A percentile compares a stretch with the other conserved stretches of the same genome.
Conservation (phyloP, 164 flowering plant species). For the Malania oleifera region DNA sequence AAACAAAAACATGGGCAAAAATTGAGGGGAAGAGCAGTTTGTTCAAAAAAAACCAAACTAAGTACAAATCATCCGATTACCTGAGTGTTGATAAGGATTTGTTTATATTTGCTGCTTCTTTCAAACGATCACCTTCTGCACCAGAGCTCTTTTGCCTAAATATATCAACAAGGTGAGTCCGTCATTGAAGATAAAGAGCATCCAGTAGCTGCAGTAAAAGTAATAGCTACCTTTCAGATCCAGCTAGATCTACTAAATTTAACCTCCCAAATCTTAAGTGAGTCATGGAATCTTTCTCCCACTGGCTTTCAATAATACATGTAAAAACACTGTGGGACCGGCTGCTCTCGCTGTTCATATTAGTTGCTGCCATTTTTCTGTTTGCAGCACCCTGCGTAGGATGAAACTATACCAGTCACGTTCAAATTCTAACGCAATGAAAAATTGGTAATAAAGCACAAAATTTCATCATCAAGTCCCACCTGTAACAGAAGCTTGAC, state of each 20-base stretch:
- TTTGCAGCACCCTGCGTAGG: slow-evolving; percentile 70
- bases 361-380: slow-evolving; percentile 83
- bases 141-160: slow-evolving; percentile 92
- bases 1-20: too few species aligned
- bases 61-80: slow-evolving; percentile 31
- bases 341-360: slow-evolving; percentile 92
- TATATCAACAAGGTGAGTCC: slow-evolving; percentile 11
- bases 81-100: slow-evolving; percentile 89
- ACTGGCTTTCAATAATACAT: slow-evolving; percentile 75
- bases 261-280: slow-evolving; percentile 80
- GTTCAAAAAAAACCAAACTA: slow-evolving; percentile 2
- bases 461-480: slow-evolving; percentile 4
- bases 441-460: neutral
- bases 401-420: neutral
- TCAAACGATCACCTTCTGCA: slow-evolving; percentile 91
- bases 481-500: slow-evolving; percentile 63
- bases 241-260: slow-evolving; percentile 90
- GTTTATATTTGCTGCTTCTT: slow-evolving; percentile 93
- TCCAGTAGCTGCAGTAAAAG: neutral
- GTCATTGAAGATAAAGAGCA: neutral
- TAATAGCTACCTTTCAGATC: slow-evolving; percentile 78
- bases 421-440: neutral
- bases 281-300: slow-evolving; percentile 76
- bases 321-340: slow-evolving; percentile 97
- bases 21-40: neutral